Base-by-base conservation (phyloP, 2,329 filamentous ascomycete genomes). In the Aspergillus awamori region DNA sequence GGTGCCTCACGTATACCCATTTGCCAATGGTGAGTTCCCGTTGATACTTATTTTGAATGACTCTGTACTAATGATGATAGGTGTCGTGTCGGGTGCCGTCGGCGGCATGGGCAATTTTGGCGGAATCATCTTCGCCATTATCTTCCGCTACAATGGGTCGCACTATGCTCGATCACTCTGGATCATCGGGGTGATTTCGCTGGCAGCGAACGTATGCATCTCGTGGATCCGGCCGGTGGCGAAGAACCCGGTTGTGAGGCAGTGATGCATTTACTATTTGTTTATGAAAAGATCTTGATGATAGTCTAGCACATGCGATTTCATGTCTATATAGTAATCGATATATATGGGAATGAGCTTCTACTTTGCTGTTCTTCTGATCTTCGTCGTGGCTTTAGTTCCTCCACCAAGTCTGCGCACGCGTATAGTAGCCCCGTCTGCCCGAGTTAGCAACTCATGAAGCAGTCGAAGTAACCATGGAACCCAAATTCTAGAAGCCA, bases 71-170 rank as follows among this genome's bases (percentile, higher is more conserved):
- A 63, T 28, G 28, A 24, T 26, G 17, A 51, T 22, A 80, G 81
- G 78, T 61, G 82, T 87, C 59, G 84, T 97, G 6, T 91, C 89
- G 1, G 93, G 93, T 11, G 80, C 91, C 38, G 89, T 92, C 0
- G 93, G 93, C 8, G 92, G 90, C 0, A 82, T 85, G 8, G 93
- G 93, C 1, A 97, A 97, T 70, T 76, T 97, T 8, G 93, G 93
- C 4, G 93, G 93, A 11, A 87, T 97, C 55, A 76, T 96, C 53
- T 96, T 95, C 70, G 89, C 92, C 20, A 86, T 96, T 72, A 86
- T 92, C 71, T 96, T 94, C 82, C 83, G 92, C 53, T 95, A 93
- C 77, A 81, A 85, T 53, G 87, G 86, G 5, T 85, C 79, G 1
- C 78, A 89, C 70, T 96, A 93, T 71, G 86, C 82, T 10, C 87